A percentile compares a stretch with the other conserved stretches of the same genome.
Conservation (phyloP, 2,329 filamentous ascomycete genomes). For the Diaporthe ilicicola region DNA sequence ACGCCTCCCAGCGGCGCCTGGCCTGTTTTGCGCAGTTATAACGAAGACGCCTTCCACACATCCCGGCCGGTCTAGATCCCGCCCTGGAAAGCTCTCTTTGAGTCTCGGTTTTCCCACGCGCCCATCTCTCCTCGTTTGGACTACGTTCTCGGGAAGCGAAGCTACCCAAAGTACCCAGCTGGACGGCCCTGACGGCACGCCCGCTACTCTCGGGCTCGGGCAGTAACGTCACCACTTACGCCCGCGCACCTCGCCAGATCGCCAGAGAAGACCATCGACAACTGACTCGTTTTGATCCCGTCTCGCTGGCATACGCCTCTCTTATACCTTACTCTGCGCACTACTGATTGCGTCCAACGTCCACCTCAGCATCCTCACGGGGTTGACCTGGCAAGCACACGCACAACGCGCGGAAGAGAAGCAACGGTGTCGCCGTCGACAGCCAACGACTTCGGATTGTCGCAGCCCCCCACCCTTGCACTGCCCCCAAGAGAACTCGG, state of each 20-base stretch:
- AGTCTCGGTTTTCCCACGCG: background rate
- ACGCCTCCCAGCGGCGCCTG: background rate
- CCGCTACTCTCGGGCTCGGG: conserved; percentile 9
- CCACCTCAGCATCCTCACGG: conserved; percentile 19
- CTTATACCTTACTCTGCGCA: conserved; percentile 1
- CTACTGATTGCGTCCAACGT: background rate
- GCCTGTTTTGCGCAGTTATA: conserved; percentile 8
- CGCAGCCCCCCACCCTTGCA: conserved; percentile 21
- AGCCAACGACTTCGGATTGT: conserved; percentile 12
- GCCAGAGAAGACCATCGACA: background rate
- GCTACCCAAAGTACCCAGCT: background rate
- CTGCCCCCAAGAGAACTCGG: background rate
- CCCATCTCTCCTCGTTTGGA: background rate
- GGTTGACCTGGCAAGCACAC: conserved; percentile 5
- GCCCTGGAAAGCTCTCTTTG: background rate
- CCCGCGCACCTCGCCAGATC: conserved; percentile 8
- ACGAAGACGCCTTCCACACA: conserved; percentile 8
- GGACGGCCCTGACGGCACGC: background rate
- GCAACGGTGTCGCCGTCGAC: conserved; percentile 21
- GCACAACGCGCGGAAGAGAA: background rate
- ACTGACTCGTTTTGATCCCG: background rate
- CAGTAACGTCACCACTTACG: conserved; percentile 16
- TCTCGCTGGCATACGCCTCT: background rate
- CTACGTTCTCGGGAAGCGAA: background rate
- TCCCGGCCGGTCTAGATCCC: conserved; percentile 6